Conservation (phyloP, 495 filamentous ascomycete genomes). For the Penicillium parvum region DNA sequence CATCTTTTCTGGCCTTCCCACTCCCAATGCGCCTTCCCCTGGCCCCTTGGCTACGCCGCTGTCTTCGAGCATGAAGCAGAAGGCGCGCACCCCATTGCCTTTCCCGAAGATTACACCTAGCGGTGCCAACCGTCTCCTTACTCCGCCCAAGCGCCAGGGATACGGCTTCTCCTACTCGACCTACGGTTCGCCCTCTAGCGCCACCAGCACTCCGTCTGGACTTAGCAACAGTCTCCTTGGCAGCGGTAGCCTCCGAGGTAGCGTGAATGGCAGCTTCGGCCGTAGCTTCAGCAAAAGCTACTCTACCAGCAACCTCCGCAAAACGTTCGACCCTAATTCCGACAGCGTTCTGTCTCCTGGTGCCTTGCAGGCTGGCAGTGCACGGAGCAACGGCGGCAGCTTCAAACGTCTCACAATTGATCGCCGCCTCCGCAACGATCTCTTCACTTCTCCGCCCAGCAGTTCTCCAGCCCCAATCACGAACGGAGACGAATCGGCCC, state of each 20-base stretch:
- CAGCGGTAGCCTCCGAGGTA: slow-evolving; percentile 30
- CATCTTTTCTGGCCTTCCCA: slow-evolving; percentile 67
- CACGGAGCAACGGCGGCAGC: slow-evolving; percentile 59
- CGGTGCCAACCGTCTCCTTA: slow-evolving; percentile 69
- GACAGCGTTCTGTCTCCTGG: slow-evolving; percentile 85
- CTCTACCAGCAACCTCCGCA: slow-evolving; percentile 64
- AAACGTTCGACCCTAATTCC: slow-evolving; percentile 56
- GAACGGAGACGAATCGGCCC: slow-evolving; percentile 43
- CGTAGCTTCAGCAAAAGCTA: slow-evolving; percentile 57
- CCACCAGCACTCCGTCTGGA: slow-evolving; percentile 63
- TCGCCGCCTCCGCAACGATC: slow-evolving; percentile 70
- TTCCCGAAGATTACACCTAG: slow-evolving; percentile 84
- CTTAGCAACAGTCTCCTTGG: slow-evolving; percentile 63
- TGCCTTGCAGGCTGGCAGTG: slow-evolving; percentile 70
- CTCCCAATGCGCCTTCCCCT: slow-evolving; percentile 58
- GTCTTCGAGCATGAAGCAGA: slow-evolving; percentile 63
- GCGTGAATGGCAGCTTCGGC: slow-evolving; percentile 53
- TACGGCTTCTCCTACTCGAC: slow-evolving; percentile 89
- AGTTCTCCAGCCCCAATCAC: slow-evolving; percentile 45
- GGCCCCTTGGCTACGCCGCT: slow-evolving; percentile 87
- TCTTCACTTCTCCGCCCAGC: slow-evolving; percentile 52
- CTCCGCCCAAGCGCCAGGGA: slow-evolving; percentile 71
- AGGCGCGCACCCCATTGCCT: slow-evolving; percentile 72
- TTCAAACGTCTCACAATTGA: slow-evolving; percentile 91
- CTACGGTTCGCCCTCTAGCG: slow-evolving; percentile 75